These are phyloP conservation scores for Schizophyllum amplum DNA, from an alignment of 1,284 basidiomycete genomes.

Conservation along the genomic window DNA sequence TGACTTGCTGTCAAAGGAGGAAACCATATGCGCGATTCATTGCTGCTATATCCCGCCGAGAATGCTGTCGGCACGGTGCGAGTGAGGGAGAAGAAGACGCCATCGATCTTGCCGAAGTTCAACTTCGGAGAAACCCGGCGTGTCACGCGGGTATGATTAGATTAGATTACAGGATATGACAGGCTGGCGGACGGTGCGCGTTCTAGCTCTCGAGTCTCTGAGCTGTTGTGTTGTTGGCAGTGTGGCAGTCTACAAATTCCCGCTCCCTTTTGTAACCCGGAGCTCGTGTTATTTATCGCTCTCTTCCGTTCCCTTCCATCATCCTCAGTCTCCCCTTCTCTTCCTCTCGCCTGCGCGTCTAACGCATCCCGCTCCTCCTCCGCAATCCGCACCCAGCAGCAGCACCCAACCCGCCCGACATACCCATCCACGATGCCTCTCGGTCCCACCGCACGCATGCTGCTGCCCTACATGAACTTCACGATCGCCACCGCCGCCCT, in stretches of 20 bases:
- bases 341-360: not conserved
- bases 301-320: not conserved
- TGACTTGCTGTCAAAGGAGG: too few species aligned
- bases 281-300: not conserved
- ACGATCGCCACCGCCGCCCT: conserved; percentile 17
- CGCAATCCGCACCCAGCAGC: not conserved
- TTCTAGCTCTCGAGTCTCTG: too few species aligned
- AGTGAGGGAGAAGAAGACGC: too few species aligned
- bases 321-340: not conserved
- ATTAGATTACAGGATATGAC: not conserved
- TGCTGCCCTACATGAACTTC: conserved; percentile 21
- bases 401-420: not conserved
- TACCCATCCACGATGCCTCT: conserved; percentile 11
- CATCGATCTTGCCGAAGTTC: not conserved
- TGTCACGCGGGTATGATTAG: too few species aligned
- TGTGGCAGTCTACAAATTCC: not conserved
- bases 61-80: too few species aligned
- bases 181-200: not conserved
- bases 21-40: too few species aligned
- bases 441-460: conserved; percentile 12
- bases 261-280: not conserved
- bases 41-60: too few species aligned
- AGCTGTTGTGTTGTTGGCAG: too few species aligned
- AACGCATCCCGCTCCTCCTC: not conserved
- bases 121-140: too few species aligned